These are phyloP conservation scores for Rhizopus arrhizus DNA, from an alignment of 371 early-diverging fungal genomes.

Conservation along the genomic window DNA sequence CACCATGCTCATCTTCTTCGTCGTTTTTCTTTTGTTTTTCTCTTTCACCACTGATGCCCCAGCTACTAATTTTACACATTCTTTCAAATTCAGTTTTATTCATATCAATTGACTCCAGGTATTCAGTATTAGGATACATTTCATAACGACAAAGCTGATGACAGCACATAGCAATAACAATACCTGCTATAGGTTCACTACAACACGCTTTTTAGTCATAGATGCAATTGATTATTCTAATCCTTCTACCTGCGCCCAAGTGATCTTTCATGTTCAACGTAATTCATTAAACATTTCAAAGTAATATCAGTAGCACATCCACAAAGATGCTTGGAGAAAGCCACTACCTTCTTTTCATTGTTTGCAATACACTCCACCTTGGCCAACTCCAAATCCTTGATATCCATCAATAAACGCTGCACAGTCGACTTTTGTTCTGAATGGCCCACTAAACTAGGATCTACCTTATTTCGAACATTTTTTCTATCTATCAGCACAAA, in stretches of 20 bases:
- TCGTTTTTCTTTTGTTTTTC: slow-evolving; percentile 22
- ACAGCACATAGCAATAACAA: slow-evolving; percentile 89
- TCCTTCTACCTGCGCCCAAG: slow-evolving; percentile 32
- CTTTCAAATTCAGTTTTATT: slow-evolving; percentile 58
- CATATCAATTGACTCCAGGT: slow-evolving; percentile 56
- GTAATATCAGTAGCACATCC: slow-evolving; percentile 93
- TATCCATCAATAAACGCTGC: slow-evolving; percentile 76
- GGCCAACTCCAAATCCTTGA: slow-evolving; percentile 76
- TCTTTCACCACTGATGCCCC: slow-evolving; percentile 67
- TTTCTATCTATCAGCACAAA: slow-evolving; percentile 80
- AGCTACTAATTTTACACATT: slow-evolving; percentile 69
- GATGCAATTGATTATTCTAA: slow-evolving; percentile 5
- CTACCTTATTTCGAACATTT: slow-evolving; percentile 73
- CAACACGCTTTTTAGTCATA: not conserved
- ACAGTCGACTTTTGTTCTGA: slow-evolving; percentile 45
- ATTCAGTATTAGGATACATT: slow-evolving; percentile 73
- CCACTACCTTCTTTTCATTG: slow-evolving; percentile 60
- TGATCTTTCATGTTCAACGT: slow-evolving; percentile 43
- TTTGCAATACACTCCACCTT: slow-evolving; percentile 44
- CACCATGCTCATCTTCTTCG: slow-evolving; percentile 52
- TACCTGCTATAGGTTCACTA: slow-evolving; percentile 61
- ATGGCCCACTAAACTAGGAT: slow-evolving; percentile 43
- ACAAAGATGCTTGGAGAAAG: slow-evolving; percentile 88
- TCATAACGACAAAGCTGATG: slow-evolving; percentile 85
- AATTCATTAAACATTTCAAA: slow-evolving; percentile 72